Percentiles rank a stretch among this genome's conserved stretches.
These are phyloP conservation scores for Tolypocladium capitatum DNA, from an alignment of 2,329 filamentous ascomycete species.

Conservation along the genomic window DNA sequence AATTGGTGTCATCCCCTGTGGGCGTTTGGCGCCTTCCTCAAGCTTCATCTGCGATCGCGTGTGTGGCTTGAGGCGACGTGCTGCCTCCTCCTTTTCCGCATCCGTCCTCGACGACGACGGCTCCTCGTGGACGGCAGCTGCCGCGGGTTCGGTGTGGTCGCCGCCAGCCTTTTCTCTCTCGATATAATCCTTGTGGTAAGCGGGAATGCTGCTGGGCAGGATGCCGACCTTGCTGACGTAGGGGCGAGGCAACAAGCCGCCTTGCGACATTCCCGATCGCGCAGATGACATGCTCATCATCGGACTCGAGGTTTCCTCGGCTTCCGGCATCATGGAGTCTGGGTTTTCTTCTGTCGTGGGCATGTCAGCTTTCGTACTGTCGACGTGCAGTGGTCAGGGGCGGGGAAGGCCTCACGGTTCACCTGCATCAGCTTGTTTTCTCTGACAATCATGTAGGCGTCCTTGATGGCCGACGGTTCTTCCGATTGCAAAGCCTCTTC, in stretches of 20 bases:
- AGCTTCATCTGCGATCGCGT: constrained; percentile 57
- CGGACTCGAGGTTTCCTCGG: constrained; percentile 30
- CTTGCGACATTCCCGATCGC: constrained; percentile 38
- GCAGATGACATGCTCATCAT: constrained; percentile 41
- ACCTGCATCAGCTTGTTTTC: constrained; percentile 97
- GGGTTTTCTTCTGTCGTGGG: constrained; percentile 19
- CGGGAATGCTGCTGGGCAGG: constrained; percentile 77
- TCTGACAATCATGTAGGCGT: constrained; percentile 93
- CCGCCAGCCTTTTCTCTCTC: constrained; percentile 49
- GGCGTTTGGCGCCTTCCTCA: constrained; percentile 47
- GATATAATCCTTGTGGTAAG: constrained; percentile 85
- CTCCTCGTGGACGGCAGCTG: constrained; percentile 33
- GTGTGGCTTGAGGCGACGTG: constrained; percentile 73
- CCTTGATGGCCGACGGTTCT: constrained; percentile 95
- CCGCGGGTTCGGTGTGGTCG: constrained; percentile 27
- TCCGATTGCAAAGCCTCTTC: constrained; percentile 84
- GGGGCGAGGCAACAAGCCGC: constrained; percentile 34
- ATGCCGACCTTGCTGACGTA: constrained; percentile 81
- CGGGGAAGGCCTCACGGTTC: constrained; percentile 54
- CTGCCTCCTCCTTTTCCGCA: constrained; percentile 71
- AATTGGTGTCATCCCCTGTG: constrained; percentile 50
- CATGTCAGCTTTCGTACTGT: constrained; percentile 9
- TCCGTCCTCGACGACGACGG: constrained; percentile 40
- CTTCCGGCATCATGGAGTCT: constrained; percentile 20
- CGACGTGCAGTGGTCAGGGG: constrained; percentile 1